These are phyloP conservation scores for Metschnikowia peoriensis DNA, from an alignment of 805 yeast genomes.

Conservation along the genomic window DNA sequence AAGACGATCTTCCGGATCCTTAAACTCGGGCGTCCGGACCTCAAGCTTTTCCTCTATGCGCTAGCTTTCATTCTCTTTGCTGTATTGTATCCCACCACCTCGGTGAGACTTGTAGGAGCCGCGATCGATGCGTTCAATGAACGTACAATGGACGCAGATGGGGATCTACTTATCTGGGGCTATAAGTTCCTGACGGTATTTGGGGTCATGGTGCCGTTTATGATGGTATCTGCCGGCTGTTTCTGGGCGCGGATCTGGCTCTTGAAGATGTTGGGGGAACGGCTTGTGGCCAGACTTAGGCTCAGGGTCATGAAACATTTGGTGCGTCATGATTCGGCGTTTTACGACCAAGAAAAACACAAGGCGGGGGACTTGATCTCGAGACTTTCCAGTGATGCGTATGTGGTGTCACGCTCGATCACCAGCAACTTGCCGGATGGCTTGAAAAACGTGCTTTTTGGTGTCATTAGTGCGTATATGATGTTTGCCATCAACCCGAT, in stretches of 20 bases:
- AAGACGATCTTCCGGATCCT: constrained; percentile 38
- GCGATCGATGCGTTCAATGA: constrained; percentile 43
- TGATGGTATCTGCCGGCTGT: constrained; percentile 42
- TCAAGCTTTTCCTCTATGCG: constrained; percentile 36
- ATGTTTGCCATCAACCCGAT: constrained; percentile 44
- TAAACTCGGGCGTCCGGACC: constrained; percentile 39
- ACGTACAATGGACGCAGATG: constrained; percentile 35
- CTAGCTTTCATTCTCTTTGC: constrained; percentile 43
- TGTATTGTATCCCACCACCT: constrained; percentile 43
- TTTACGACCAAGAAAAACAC: constrained; percentile 43
- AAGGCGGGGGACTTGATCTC: constrained; percentile 47
- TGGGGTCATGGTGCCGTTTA: constrained; percentile 43
- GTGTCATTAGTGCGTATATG: constrained; percentile 42
- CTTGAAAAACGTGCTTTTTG: constrained; percentile 42
- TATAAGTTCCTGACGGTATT: constrained; percentile 42
- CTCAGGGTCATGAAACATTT: constrained; percentile 41
- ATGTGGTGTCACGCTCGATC: constrained; percentile 44
- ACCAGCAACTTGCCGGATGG: constrained; percentile 46
- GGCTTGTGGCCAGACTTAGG: constrained; percentile 43
- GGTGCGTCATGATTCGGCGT: constrained; percentile 41
- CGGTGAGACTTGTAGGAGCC: constrained; percentile 43
- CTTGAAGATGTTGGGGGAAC: constrained; percentile 38
- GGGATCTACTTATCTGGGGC: constrained; percentile 43
- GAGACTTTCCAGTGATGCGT: constrained; percentile 45
- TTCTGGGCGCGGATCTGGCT: constrained; percentile 50